Evolutionary conservation across 371 early-diverging fungal genomes (phyloP), one percentile per base, ranked within the genome.

Genomic region (Mortierella sp.): DNA sequence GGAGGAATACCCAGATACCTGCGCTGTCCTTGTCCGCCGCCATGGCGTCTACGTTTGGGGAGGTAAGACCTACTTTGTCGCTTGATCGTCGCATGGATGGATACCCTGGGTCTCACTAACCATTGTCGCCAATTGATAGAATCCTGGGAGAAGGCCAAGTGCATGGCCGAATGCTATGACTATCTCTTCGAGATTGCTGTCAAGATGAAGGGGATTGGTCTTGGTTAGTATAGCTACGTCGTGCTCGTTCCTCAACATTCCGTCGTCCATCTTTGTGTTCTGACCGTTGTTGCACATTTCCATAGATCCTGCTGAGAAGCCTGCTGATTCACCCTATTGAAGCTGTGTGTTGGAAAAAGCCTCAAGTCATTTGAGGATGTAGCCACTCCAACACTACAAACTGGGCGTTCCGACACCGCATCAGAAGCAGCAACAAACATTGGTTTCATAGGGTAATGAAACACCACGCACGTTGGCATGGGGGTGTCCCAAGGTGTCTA

Each of bases 151-250:
- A 94, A 96, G 83, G 97, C 98, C 53, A 98, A 96, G 83, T 89
- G 92, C 46, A 98, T 97, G 97, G 83, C 92, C n/a, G 98, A 98
- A 78, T 97, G 98, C 85, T 98, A 96, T 69, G 98, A 98, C 77
- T 98, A 97, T 80, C 84, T 98, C 43, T 98, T 98, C 79, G 97
- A 97, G 76, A 92, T 97, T 49, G 96, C 94, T 7, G 95, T 96
- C 57, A 94, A 92, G 73, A 97, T 97, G 96, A 92, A 89, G 81
- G 77, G 83, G 48, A 80, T 89, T 44, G 95, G 95, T n/a, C 28
- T 70, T 29, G 76, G 76, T 76, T 60, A 37, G 74, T 22, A 19
- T 31, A 17, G n/a, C n/a, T n/a, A n/a, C n/a, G 22, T 25, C 48
- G 21, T 44, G 14, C 44, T 44, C 24, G 6, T 52, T 43, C n/a